phyloP scores from a whole-genome alignment of 768 basidiomycete genomes.

The Phlebiopsis gigantea region DNA sequence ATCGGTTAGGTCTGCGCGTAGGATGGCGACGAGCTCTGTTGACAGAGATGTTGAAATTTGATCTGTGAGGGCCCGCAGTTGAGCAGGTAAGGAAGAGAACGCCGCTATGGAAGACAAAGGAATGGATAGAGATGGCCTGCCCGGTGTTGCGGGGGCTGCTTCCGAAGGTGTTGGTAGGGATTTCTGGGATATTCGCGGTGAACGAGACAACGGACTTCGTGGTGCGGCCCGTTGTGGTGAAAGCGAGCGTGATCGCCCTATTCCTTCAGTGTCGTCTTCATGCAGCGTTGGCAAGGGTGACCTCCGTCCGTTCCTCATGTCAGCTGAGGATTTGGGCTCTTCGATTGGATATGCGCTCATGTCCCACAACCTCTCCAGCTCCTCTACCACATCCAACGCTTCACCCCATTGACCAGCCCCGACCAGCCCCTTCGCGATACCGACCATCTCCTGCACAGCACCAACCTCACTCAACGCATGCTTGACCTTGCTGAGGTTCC shows the following conservation, averaged over 20 bases:
- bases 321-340: not conserved
- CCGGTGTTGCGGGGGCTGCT: not conserved
- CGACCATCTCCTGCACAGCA: constrained; percentile 73
- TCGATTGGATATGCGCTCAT: not conserved
- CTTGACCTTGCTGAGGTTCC: constrained; percentile 53
- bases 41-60: constrained; percentile 77
- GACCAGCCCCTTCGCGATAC: constrained; percentile 69
- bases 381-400: constrained; percentile 71
- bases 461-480: constrained; percentile 60
- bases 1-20: constrained; percentile 60
- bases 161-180: not conserved
- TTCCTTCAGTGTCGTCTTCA: constrained; percentile 13
- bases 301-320: not conserved
- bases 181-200: constrained; percentile 2
- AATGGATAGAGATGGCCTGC: constrained; percentile 30
- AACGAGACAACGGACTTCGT: not conserved
- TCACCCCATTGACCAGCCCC: constrained; percentile 84
- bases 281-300: constrained; percentile 20
- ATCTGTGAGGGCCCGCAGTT: constrained; percentile 63
- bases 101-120: constrained; percentile 67
- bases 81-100: constrained; percentile 69
- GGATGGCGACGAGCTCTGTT: constrained; percentile 66
- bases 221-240: not conserved
- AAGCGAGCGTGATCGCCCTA: too few species aligned
- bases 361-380: constrained; percentile 57